Conservation (phyloP, 768 basidiomycete species). For the Neoboletus brunneissimus region DNA sequence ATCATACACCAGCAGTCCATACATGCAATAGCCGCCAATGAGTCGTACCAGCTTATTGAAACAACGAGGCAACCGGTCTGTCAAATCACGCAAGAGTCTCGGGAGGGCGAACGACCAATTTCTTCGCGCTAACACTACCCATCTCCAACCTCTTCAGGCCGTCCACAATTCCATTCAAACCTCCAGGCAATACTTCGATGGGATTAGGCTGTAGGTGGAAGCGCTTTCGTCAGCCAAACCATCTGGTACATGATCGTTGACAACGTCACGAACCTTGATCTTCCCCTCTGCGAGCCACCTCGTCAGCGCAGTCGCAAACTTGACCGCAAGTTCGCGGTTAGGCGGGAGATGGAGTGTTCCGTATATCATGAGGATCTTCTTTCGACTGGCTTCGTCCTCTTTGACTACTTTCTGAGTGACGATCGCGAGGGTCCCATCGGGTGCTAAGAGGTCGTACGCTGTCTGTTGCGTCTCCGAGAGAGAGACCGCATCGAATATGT, state of each 20-base stretch:
- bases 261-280: slow-evolving; percentile 14
- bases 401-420: not conserved
- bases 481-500: slow-evolving; percentile 30
- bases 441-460: slow-evolving; percentile 30
- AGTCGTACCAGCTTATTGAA: not conserved
- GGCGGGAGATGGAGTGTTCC: slow-evolving; percentile 5
- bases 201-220: slow-evolving; percentile 29
- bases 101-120: slow-evolving; percentile 33
- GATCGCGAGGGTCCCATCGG: slow-evolving; percentile 28
- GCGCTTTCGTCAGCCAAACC: not conserved
- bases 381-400: not conserved
- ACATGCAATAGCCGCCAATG: not conserved
- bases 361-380: slow-evolving; percentile 5
- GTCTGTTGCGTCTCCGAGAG: slow-evolving; percentile 30
- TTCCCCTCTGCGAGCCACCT: slow-evolving; percentile 17
- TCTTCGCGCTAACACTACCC: slow-evolving; percentile 36
- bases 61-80: not conserved
- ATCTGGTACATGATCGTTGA: not conserved
- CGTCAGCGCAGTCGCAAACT: slow-evolving; percentile 16
- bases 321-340: slow-evolving; percentile 9
- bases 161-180: slow-evolving; percentile 32
- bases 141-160: slow-evolving; percentile 32
- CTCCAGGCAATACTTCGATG: slow-evolving; percentile 38
- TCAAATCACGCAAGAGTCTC: slow-evolving; percentile 8
- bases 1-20: not conserved